phyloP scores from a whole-genome alignment of 2,329 filamentous ascomycete species.

The Penicillium sp. region DNA sequence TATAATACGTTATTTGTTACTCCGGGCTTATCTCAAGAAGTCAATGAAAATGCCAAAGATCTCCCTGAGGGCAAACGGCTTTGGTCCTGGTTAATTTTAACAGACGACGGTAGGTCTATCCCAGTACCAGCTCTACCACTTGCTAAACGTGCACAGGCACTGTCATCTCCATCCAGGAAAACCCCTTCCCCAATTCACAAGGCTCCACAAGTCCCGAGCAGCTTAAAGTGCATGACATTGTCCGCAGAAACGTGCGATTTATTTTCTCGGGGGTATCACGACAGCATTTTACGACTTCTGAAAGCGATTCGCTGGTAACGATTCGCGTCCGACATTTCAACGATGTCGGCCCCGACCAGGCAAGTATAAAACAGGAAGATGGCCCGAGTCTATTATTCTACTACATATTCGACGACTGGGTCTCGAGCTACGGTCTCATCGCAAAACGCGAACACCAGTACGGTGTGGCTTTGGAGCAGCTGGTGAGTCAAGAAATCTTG shows the following conservation, averaged over 20 bases:
- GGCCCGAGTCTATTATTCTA: conserved; percentile 59
- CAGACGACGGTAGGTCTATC: conserved; percentile 51
- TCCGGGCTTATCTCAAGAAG: conserved; percentile 41
- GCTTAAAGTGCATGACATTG: conserved; percentile 27
- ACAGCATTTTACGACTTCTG: conserved; percentile 43
- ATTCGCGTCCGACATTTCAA: conserved; percentile 40
- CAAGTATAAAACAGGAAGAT: conserved; percentile 44
- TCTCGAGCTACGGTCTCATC: conserved; percentile 56
- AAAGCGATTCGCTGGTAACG: conserved; percentile 48
- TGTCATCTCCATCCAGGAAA: conserved; percentile 64
- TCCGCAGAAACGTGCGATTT: conserved; percentile 54
- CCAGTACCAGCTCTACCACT: conserved; percentile 7
- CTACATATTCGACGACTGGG: conserved; percentile 64
- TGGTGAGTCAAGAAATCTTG: conserved; percentile 43
- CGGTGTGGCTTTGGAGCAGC: conserved; percentile 43
- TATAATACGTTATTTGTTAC: conserved; percentile 54
- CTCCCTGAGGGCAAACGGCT: conserved; percentile 49
- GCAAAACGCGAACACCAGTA: conserved; percentile 52
- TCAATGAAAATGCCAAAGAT: conserved; percentile 27
- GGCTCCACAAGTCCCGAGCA: conserved; percentile 24
- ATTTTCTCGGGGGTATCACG: conserved; percentile 58
- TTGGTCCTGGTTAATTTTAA: conserved; percentile 68
- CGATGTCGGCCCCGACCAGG: conserved; percentile 26
- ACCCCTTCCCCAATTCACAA: conserved; percentile 47
- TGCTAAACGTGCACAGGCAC: conserved; percentile 46